These are phyloP conservation scores for Ganoderma multipileum DNA, from an alignment of 1,284 basidiomycete genomes.

Conservation along the genomic window DNA sequence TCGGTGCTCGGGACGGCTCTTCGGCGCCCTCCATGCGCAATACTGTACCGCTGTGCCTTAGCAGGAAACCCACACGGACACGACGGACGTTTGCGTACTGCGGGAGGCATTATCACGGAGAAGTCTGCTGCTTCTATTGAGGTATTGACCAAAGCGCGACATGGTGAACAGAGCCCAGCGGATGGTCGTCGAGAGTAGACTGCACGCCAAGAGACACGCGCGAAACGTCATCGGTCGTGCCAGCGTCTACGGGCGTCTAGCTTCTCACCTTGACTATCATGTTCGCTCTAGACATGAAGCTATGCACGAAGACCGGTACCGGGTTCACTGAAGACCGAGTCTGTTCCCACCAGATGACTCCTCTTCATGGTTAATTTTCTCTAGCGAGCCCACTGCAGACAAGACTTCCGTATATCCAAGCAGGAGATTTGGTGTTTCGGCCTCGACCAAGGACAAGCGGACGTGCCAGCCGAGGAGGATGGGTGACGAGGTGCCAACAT, in stretches of 20 bases:
- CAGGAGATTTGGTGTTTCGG: not conserved
- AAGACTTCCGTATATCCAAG: not conserved
- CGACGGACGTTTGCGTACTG: slow-evolving; percentile 35
- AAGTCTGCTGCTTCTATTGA: slow-evolving; percentile 43
- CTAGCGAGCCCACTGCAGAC: not conserved
- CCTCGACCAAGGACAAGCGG: not conserved
- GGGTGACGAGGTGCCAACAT: not conserved
- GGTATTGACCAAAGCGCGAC: slow-evolving; percentile 44
- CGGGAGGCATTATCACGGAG: slow-evolving; percentile 42
- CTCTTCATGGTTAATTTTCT: not conserved
- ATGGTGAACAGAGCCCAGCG: slow-evolving; percentile 24
- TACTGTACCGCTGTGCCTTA: slow-evolving; percentile 48
- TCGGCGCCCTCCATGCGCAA: slow-evolving; percentile 78
- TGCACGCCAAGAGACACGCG: not conserved
- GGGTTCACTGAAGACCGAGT: not conserved
- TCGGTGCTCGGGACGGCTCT: slow-evolving; percentile 60
- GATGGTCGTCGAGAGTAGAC: not conserved
- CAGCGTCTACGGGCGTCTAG: not conserved
- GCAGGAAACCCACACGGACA: not conserved
- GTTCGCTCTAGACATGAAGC: not conserved
- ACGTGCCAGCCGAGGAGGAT: slow-evolving; percentile 4
- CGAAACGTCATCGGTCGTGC: slow-evolving; percentile 13
- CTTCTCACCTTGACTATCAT: not conserved
- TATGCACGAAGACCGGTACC: no score
- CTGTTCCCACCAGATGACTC: not conserved